Percentiles rank a stretch among this genome's conserved stretches.
phyloP scores from a whole-genome alignment of 2,329 filamentous ascomycete species.

The Trichoderma cornu-damae region DNA sequence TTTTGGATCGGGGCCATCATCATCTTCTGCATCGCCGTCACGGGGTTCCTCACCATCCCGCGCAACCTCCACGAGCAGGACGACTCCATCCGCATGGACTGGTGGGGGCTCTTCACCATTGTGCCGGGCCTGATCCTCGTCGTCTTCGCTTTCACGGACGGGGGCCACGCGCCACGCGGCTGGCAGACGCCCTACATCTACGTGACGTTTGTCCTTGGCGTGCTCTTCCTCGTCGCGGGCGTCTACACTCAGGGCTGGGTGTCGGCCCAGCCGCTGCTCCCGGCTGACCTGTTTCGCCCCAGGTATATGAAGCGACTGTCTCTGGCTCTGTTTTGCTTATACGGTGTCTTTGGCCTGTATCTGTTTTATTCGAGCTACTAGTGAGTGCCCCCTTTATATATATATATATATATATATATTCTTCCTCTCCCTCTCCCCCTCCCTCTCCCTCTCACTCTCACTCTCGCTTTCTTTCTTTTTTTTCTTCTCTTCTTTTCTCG shows the following conservation, averaged over 20 bases:
- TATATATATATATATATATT: too few species aligned
- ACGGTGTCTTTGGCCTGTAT: constrained; percentile 64
- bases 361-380: constrained; percentile 67
- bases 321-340: constrained; percentile 58
- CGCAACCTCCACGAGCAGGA: constrained; percentile 28
- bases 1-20: constrained; percentile 58
- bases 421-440: not conserved
- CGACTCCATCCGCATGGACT: constrained; percentile 55
- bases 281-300: constrained; percentile 62
- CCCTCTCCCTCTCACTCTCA: not conserved
- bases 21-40: constrained; percentile 43
- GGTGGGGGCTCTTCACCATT: constrained; percentile 56
- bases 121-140: constrained; percentile 62
- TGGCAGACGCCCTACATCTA: constrained; percentile 73
- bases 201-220: constrained; percentile 58
- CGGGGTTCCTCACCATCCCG: constrained; percentile 40
- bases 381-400: constrained; percentile 40
- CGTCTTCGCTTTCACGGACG: constrained; percentile 71
- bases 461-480: too few species aligned
- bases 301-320: constrained; percentile 63
- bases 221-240: constrained; percentile 53
- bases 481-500: too few species aligned
- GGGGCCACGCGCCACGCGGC: constrained; percentile 59
- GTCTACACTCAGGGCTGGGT: constrained; percentile 71
- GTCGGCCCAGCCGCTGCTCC: constrained; percentile 62